A percentile compares a stretch with the other conserved stretches of the same genome.
Conservation (phyloP, 257 asterid species). For the Gentiana macrophylla region DNA sequence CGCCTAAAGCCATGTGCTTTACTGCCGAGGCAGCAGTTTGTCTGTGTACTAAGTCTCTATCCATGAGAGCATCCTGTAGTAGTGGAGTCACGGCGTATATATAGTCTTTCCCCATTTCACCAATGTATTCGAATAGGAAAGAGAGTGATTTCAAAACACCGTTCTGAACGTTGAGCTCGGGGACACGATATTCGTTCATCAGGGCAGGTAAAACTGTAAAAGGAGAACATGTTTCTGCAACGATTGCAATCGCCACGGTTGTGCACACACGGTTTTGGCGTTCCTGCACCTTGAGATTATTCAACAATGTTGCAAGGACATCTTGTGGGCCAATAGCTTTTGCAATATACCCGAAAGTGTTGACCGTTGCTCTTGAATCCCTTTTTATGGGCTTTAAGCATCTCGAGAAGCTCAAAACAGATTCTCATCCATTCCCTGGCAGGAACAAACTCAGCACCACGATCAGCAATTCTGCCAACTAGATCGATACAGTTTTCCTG, state of each 20-base stretch:
- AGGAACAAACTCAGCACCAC: constrained; percentile 88
- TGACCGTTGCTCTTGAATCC: constrained; percentile 89
- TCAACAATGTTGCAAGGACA: constrained; percentile 73
- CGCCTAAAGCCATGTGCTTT: constrained; percentile 85
- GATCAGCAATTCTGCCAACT: constrained; percentile 85
- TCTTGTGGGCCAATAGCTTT: constrained; percentile 91
- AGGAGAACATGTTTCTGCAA: constrained; percentile 88
- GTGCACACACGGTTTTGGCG: constrained; percentile 94
- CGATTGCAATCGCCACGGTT: constrained; percentile 90
- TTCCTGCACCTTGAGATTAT: constrained; percentile 86
- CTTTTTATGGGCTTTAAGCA: constrained; percentile 94
- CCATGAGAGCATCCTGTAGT: constrained; percentile 94
- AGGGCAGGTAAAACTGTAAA: constrained; percentile 79
- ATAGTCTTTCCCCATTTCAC: constrained; percentile 93
- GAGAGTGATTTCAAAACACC: constrained; percentile 84
- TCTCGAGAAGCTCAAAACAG: constrained; percentile 90
- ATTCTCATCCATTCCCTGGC: constrained; percentile 97
- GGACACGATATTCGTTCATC: constrained; percentile 86
- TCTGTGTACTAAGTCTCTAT: constrained; percentile 70
- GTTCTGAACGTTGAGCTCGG: constrained; percentile 92
- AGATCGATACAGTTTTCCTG: constrained; percentile 89
- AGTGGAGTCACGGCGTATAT: constrained; percentile 86
- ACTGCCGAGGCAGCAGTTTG: constrained; percentile 93
- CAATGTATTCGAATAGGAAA: constrained; percentile 76
- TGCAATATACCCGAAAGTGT: constrained; percentile 83